Evolutionary conservation across 108 stramenopile genomes (phyloP).

Genomic region (Discostella pseudostelligera): DNA sequence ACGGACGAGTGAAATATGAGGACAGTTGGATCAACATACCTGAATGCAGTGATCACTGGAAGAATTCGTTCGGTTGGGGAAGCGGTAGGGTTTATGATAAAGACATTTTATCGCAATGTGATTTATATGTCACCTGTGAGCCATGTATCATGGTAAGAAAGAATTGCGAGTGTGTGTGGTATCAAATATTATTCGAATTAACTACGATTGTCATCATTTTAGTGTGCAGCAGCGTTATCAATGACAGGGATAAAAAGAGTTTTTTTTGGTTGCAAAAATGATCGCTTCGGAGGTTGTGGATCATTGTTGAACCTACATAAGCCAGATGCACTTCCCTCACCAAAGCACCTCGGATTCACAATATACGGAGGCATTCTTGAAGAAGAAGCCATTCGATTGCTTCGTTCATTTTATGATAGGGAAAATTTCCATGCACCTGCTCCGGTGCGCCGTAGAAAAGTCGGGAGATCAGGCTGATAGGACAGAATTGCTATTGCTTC

Average conservation of each 20-base stretch:
- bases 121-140: constrained; percentile 83
- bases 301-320: constrained; percentile 69
- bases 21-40: constrained; percentile 61
- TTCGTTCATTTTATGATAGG: constrained; percentile 82
- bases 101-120: constrained; percentile 53
- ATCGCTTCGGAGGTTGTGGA: constrained; percentile 85
- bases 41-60: constrained; percentile 48
- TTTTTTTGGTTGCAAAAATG: constrained; percentile 80
- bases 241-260: constrained; percentile 71
- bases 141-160: constrained; percentile 81
- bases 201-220: neutral
- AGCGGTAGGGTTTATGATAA: constrained; percentile 55
- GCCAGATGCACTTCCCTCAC: constrained; percentile 32
- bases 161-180: neutral
- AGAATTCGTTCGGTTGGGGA: constrained; percentile 53
- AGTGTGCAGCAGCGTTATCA: constrained; percentile 83
- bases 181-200: neutral
- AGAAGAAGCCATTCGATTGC: constrained; percentile 62
- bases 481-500: neutral
- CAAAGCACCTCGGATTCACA: constrained; percentile 53
- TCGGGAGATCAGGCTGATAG: constrained; percentile 1
- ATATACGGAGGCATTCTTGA: constrained; percentile 64
- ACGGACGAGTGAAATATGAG: constrained; percentile 36
- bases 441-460: constrained; percentile 58
- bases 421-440: constrained; percentile 87